Base-by-base conservation (phyloP, 2,329 filamentous ascomycete species). In the Parafenestella ontariensis region DNA sequence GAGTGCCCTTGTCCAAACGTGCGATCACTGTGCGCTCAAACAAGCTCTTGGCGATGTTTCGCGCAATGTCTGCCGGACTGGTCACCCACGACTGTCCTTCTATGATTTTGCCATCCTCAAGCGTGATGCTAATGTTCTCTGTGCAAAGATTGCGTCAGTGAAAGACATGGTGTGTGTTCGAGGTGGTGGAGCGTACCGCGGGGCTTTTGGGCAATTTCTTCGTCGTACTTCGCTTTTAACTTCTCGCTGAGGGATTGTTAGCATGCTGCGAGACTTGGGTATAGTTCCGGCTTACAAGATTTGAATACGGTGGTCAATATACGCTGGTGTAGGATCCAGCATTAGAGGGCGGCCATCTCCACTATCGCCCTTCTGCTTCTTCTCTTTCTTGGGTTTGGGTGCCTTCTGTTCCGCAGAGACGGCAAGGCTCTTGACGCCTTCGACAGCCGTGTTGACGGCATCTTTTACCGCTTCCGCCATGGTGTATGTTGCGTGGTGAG, bases 41-140 rank as follows among this genome's bases (percentile, higher is more conserved):
- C 68, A 90, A 85, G 73, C 87, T 95, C 85, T 90, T 97, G 78
- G 83, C 92, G 76, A 93, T 96, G 69, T 83, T 85, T 78, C 86
- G 90, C 60, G 87, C 86, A 77, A 96, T 88, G 68, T 88, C 83
- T 40, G 83, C 89, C 5, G 95, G 95, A 15, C 92, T 96, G 64
- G 92, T 97, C 80, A 96, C 91, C 89, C 90, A 98, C 45, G 92
- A 88, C 63, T 89, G 94, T 59, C 90, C 95, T 60, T 85, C 77
- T 71, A 88, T 85, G 66, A 87, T 79, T 66, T 85, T 87, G 61
- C 90, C 90, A 76, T 92, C 88, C 62, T 85, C 85, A 59, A 95
- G 82, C 45, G 88, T 89, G 69, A 94, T 83, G 54, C 83, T 86
- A 75, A 94, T 94, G 61, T 87, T 82, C 70, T 91, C 87, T 74